Percentiles rank a stretch among this genome's conserved stretches.
Conservation (phyloP, 2,329 filamentous ascomycete genomes). For the Myrmaecium sp. region DNA sequence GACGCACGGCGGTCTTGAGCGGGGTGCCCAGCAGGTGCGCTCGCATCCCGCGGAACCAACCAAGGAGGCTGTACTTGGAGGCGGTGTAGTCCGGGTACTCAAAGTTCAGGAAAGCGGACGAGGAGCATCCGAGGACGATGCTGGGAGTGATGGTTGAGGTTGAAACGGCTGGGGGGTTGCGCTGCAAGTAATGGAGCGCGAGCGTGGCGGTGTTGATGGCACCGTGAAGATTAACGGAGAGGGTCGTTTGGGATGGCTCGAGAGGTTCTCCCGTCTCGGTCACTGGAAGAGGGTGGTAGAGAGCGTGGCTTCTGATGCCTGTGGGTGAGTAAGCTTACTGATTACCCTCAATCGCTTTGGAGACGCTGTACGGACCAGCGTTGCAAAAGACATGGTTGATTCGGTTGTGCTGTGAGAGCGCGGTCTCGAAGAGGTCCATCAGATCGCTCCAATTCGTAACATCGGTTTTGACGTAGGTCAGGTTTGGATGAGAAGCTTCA, state of each 20-base stretch:
- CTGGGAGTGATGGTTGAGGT: slow-evolving; percentile 37
- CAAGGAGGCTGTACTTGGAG: not conserved
- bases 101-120: not conserved
- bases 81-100: not conserved
- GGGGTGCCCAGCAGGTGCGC: slow-evolving; percentile 7
- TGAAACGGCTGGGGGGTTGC: slow-evolving; percentile 31
- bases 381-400: slow-evolving; percentile 37
- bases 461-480: slow-evolving; percentile 13
- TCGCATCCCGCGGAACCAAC: not conserved
- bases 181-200: slow-evolving; percentile 33
- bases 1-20: slow-evolving; percentile 31
- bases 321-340: too few species aligned
- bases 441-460: slow-evolving; percentile 35
- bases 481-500: slow-evolving; percentile 1
- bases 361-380: slow-evolving; percentile 34
- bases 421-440: slow-evolving; percentile 32
- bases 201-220: slow-evolving; percentile 33
- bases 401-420: slow-evolving; percentile 24
- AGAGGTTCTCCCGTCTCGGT: slow-evolving; percentile 33
- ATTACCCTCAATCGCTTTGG: slow-evolving; percentile 30
- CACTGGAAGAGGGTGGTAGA: too few species aligned
- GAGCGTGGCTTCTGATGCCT: too few species aligned
- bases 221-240: slow-evolving; percentile 36
- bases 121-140: slow-evolving; percentile 21
- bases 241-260: slow-evolving; percentile 24